phyloP scores from a whole-genome alignment of 306 rosid species.

The Trifolium subterraneum region DNA sequence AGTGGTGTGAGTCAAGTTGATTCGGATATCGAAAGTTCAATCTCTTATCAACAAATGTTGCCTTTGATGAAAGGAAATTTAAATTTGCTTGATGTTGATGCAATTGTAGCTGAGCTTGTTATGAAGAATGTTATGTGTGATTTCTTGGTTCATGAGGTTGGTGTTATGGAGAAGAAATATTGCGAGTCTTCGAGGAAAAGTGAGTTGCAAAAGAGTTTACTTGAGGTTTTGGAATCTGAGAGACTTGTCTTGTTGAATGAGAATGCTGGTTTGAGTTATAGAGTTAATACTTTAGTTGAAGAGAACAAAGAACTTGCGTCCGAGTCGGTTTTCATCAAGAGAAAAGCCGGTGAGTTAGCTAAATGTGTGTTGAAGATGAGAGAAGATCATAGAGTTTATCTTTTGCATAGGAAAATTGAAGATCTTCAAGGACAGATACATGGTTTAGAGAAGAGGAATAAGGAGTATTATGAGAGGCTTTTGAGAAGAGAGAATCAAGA shows the following conservation, averaged over 20 bases:
- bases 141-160: constrained; percentile 61
- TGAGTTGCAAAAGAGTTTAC: constrained; percentile 80
- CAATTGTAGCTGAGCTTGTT: constrained; percentile 71
- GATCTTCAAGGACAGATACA: constrained; percentile 86
- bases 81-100: constrained; percentile 43
- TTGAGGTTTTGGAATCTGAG: constrained; percentile 94
- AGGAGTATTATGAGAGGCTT: constrained; percentile 75
- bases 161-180: constrained; percentile 55
- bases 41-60: constrained; percentile 63
- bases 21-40: constrained; percentile 80
- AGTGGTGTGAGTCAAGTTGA: constrained; percentile 58
- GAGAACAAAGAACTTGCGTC: constrained; percentile 78
- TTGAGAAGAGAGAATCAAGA: constrained; percentile 45
- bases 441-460: constrained; percentile 89
- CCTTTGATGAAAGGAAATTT: not conserved
- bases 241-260: constrained; percentile 81
- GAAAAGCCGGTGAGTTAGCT: constrained; percentile 82
- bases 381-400: constrained; percentile 79
- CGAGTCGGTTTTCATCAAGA: constrained; percentile 67
- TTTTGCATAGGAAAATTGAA: constrained; percentile 77
- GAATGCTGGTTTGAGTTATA: constrained; percentile 72
- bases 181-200: constrained; percentile 73
- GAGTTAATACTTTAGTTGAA: constrained; percentile 64
- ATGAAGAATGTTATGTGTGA: constrained; percentile 76
- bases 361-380: constrained; percentile 79